Conservation (phyloP, 352 stramenopile species). For the Globisporangium iwayamae region DNA sequence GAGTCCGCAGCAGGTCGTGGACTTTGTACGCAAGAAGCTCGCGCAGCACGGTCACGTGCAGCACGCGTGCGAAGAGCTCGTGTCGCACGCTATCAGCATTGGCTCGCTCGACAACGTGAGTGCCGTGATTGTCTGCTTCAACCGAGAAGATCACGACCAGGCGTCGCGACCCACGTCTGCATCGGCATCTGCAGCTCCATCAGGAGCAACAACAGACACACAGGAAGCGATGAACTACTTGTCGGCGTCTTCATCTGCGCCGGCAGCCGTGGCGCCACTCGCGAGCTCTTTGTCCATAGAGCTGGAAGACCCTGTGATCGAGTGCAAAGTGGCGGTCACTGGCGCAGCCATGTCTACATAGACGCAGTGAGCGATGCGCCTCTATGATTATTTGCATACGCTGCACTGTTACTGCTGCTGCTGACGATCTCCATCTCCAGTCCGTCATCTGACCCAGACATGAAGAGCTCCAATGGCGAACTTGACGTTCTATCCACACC, state of each 20-base stretch:
- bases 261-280: neutral
- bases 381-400: neutral
- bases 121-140: constrained; percentile 74
- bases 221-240: neutral
- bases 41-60: constrained; percentile 67
- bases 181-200: neutral
- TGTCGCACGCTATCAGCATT: constrained; percentile 76
- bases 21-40: constrained; percentile 77
- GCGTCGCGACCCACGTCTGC: neutral
- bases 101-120: constrained; percentile 85
- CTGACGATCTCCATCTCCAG: neutral
- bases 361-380: constrained; percentile 5
- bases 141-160: constrained; percentile 28
- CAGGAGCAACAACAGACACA: neutral
- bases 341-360: constrained; percentile 11
- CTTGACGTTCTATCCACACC: too few species aligned
- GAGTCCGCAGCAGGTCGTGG: constrained; percentile 71
- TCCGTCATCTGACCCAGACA: too few species aligned
- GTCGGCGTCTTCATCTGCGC: neutral
- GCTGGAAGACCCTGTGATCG: constrained; percentile 1
- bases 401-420: neutral
- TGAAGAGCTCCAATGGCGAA: too few species aligned
- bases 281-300: neutral
- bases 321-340: constrained; percentile 15
- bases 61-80: constrained; percentile 77